Evolutionary conservation across 768 basidiomycete genomes (phyloP).

Genomic region (Tephrocybe sp.): DNA sequence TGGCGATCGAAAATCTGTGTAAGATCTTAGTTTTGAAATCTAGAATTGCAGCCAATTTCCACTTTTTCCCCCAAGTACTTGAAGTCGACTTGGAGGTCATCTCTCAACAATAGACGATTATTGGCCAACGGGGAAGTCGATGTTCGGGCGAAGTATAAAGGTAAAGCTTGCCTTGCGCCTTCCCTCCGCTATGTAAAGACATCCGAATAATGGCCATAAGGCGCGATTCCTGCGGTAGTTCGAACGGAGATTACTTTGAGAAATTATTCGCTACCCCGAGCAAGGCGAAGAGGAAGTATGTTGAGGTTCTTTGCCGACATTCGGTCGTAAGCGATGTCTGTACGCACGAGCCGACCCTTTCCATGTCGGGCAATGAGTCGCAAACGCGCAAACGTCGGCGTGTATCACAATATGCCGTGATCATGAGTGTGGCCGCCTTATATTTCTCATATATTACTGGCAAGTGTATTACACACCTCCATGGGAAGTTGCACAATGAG

Average conservation of each 20-base stretch:
- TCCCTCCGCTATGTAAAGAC: neutral
- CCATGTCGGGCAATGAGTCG: neutral
- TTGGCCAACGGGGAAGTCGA: neutral
- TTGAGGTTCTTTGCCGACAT: neutral
- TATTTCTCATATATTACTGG: neutral
- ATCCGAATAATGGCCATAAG: slow-evolving; percentile 8
- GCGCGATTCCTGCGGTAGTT: slow-evolving; percentile 9
- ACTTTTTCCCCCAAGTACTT: too few species aligned
- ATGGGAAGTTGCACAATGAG: neutral
- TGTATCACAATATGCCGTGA: neutral
- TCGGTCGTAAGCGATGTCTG: neutral
- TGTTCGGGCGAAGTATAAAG: neutral
- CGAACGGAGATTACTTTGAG: neutral
- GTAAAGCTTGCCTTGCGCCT: neutral
- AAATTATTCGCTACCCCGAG: slow-evolving; percentile 8
- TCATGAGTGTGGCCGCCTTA: neutral
- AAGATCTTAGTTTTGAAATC: too few species aligned
- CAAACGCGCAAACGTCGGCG: neutral
- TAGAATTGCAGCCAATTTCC: neutral
- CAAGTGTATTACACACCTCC: neutral
- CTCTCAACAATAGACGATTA: neutral
- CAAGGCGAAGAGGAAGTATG: slow-evolving; percentile 7
- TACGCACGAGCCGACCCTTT: neutral
- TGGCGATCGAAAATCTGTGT: neutral
- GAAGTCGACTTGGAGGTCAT: neutral